Evolutionary conservation across 2,329 filamentous ascomycete species (phyloP).

Genomic region (Aspergillus vadensis): DNA sequence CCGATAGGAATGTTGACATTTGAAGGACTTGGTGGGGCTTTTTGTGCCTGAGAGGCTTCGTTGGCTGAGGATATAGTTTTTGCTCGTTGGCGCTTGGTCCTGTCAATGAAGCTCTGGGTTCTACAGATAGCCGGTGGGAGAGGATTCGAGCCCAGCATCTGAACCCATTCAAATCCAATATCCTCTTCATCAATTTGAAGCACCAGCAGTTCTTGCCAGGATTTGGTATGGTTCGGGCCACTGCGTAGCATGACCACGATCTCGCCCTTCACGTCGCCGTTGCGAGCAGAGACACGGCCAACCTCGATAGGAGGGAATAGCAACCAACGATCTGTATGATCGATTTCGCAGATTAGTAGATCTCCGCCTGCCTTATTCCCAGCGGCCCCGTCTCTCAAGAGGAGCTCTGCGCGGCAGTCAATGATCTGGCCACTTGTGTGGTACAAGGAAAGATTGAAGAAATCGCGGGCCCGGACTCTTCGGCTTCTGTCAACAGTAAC

Average conservation of each 20-base stretch:
- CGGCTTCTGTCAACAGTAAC: conserved; percentile 73
- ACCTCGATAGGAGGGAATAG: conserved; percentile 86
- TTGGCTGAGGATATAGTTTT: conserved; percentile 23
- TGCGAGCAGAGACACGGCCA: conserved; percentile 74
- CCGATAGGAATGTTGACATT: conserved; percentile 65
- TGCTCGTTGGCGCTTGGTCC: conserved; percentile 39
- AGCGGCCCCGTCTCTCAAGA: conserved; percentile 78
- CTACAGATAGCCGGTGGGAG: conserved; percentile 61
- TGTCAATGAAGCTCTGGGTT: conserved; percentile 55
- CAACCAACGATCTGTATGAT: conserved; percentile 74
- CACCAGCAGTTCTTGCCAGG: conserved; percentile 85
- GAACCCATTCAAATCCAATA: conserved; percentile 81
- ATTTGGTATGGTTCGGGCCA: conserved; percentile 57
- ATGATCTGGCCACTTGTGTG: conserved; percentile 91
- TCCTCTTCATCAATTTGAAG: conserved; percentile 75
- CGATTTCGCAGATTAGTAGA: conserved; percentile 89
- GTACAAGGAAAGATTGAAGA: conserved; percentile 79
- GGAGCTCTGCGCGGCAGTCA: conserved; percentile 83
- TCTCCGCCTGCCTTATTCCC: conserved; percentile 72
- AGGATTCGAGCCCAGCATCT: conserved; percentile 72
- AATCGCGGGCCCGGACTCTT: conserved; percentile 85
- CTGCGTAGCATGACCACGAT: conserved; percentile 88
- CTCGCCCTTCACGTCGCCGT: conserved; percentile 69
- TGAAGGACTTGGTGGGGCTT: conserved; percentile 50
- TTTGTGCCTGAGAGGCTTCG: conserved; percentile 33